Evolutionary conservation across 805 yeast genomes (phyloP).

Genomic region (Pichia rugopelliculosa): DNA sequence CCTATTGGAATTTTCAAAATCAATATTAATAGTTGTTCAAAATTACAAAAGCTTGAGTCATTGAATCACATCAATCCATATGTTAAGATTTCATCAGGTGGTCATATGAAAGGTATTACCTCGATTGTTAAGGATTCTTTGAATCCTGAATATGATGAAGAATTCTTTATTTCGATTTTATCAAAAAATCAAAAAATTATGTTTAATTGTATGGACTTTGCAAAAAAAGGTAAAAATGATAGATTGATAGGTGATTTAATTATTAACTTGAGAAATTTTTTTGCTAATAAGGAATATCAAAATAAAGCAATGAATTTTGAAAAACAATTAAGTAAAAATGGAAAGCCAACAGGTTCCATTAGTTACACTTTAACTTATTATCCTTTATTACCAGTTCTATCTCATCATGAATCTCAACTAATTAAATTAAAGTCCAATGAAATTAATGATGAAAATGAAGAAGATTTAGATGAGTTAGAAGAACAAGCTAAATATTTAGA

Average conservation of each 20-base stretch:
- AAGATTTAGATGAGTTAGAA: conserved; percentile 33
- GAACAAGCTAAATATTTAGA: conserved; percentile 44
- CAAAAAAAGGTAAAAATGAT: conserved; percentile 49
- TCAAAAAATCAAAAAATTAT: conserved; percentile 53
- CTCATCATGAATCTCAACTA: conserved; percentile 47
- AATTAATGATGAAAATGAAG: conserved; percentile 30
- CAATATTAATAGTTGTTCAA: conserved; percentile 46
- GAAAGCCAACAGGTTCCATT: conserved; percentile 37
- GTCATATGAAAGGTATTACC: conserved; percentile 50
- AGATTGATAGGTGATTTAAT: conserved; percentile 55
- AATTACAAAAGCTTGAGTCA: conserved; percentile 50
- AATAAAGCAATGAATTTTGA: conserved; percentile 8
- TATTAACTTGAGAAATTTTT: conserved; percentile 21
- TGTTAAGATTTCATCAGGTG: conserved; percentile 50
- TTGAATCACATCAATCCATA: conserved; percentile 76
- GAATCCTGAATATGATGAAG: conserved; percentile 54
- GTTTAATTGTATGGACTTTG: conserved; percentile 60
- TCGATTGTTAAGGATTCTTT: conserved; percentile 43
- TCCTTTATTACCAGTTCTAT: conserved; percentile 57
- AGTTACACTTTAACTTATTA: conserved; percentile 53
- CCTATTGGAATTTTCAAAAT: conserved; percentile 64
- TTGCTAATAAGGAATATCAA: conserved; percentile 10
- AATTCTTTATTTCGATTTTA: conserved; percentile 51
- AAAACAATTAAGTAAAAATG: conserved; percentile 9
- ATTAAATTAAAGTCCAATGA: conserved; percentile 35